Base-by-base conservation (phyloP, 2,329 filamentous ascomycete genomes). In the Ophiostoma triangulosporum region DNA sequence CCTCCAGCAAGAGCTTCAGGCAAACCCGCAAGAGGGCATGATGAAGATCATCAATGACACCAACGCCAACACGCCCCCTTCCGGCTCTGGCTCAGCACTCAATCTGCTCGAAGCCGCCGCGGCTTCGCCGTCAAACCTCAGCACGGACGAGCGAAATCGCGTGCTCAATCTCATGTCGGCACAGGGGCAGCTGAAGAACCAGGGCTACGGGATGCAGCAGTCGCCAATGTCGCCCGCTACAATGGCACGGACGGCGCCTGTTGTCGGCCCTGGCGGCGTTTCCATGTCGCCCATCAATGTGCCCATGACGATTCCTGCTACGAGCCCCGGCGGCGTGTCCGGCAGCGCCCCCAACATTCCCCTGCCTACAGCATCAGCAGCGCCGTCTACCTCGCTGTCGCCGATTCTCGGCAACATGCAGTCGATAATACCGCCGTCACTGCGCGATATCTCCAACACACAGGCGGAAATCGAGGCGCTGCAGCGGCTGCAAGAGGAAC, bases 391-490 rank as follows among this genome's bases (percentile, higher is more conserved):
- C 51, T 63, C 57, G 50, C 64, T 57, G 64, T 76, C 77, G 1
- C 73, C 77, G 0, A 70, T 73, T 52, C 68, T 80, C 56, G 66
- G 69, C 6, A 68, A 71, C 6, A 66, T 74, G 58, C 65, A 66
- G 1, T 65, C 68, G 1, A 72, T 74, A 2, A 69, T 87, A 20
- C 67, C 69, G 3, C 73, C 75, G 1, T 76, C 77, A 0, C 69
- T 88, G 20, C 73, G 78, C 50, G 75, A 82, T 36, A 77, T 93
- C 57, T 78, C 75, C 46, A 78, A 78, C 56, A 90, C 84, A 4
- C 77, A 84, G 57, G 74, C 83, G 14, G 86, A 95, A 57, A 77
- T 96, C 27, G 86, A 93, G 51, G 77, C 85, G 29, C 74, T 97
- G 2, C 80, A 87, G 58, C 83, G 83, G 43, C 73, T 95, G 62